Evolutionary conservation across 148 eudicot species (phyloP).

Genomic region (Dysphania ambrosioides): DNA sequence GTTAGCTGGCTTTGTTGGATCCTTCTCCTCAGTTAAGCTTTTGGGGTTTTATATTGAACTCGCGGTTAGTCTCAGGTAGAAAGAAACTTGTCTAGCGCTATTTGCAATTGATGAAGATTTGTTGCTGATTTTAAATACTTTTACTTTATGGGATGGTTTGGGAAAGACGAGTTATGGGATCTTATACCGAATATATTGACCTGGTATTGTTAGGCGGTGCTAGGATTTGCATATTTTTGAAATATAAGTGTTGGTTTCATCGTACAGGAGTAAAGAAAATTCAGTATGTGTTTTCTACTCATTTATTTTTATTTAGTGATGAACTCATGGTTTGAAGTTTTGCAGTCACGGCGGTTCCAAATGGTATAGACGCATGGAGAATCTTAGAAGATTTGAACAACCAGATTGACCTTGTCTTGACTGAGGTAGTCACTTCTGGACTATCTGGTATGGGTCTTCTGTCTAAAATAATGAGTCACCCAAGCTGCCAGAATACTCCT

Average conservation of each 20-base stretch:
- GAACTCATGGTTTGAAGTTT: slow-evolving; percentile 22
- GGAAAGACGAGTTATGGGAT: neutral
- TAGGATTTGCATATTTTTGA: neutral
- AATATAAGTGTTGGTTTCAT: neutral
- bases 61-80: too few species aligned
- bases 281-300: slow-evolving; percentile 2
- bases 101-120: neutral
- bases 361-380: slow-evolving; percentile 64
- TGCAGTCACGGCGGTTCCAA: slow-evolving; percentile 66
- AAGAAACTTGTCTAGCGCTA: neutral
- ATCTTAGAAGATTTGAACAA: slow-evolving; percentile 55
- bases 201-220: neutral
- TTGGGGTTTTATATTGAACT: too few species aligned
- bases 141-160: neutral
- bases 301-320: neutral
- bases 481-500: slow-evolving; percentile 71
- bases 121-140: neutral
- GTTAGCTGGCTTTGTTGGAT: too few species aligned
- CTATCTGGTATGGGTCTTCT: slow-evolving; percentile 75
- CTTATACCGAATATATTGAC: neutral
- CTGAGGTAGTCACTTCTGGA: slow-evolving; percentile 78
- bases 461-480: slow-evolving; percentile 72
- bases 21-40: too few species aligned
- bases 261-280: neutral
- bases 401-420: slow-evolving; percentile 73